Evolutionary conservation across 805 yeast genomes (phyloP).

Genomic region (Groenewaldozyma salmanticensis): DNA sequence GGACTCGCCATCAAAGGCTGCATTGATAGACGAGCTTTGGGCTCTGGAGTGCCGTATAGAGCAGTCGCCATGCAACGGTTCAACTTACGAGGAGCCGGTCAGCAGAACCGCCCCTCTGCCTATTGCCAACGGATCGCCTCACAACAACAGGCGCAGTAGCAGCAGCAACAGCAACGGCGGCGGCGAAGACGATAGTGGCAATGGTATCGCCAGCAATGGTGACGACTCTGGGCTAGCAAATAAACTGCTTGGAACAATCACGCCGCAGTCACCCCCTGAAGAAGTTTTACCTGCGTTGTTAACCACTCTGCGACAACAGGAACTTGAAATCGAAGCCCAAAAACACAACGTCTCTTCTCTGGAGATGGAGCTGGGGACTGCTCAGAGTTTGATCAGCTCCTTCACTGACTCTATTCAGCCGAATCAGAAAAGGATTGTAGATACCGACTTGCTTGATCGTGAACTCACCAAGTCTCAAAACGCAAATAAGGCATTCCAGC

Average conservation of each 20-base stretch:
- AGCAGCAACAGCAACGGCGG: background rate
- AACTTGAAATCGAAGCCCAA: conserved; percentile 27
- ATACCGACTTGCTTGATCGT: conserved; percentile 24
- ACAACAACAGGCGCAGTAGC: background rate
- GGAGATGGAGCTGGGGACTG: conserved; percentile 25
- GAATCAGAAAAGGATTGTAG: conserved; percentile 21
- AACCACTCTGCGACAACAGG: conserved; percentile 27
- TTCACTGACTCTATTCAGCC: conserved; percentile 25
- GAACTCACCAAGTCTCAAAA: conserved; percentile 33
- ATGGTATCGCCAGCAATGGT: background rate
- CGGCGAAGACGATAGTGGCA: background rate
- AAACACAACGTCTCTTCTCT: conserved; percentile 25
- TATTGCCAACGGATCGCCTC: background rate
- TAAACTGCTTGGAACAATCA: background rate
- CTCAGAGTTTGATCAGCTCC: conserved; percentile 26
- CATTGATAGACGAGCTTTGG: conserved; percentile 13
- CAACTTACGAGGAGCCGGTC: background rate
- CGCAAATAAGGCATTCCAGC: conserved; percentile 59
- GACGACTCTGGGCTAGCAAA: background rate
- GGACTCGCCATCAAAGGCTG: conserved; percentile 16
- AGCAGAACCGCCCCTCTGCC: background rate
- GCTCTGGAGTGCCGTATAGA: conserved; percentile 3
- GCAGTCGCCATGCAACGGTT: no score
- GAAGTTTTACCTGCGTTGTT: conserved; percentile 15
- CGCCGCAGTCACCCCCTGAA: background rate